These are phyloP conservation scores for Trichoderma citrinoviride DNA, from an alignment of 2,329 filamentous ascomycete genomes.

Conservation along the genomic window DNA sequence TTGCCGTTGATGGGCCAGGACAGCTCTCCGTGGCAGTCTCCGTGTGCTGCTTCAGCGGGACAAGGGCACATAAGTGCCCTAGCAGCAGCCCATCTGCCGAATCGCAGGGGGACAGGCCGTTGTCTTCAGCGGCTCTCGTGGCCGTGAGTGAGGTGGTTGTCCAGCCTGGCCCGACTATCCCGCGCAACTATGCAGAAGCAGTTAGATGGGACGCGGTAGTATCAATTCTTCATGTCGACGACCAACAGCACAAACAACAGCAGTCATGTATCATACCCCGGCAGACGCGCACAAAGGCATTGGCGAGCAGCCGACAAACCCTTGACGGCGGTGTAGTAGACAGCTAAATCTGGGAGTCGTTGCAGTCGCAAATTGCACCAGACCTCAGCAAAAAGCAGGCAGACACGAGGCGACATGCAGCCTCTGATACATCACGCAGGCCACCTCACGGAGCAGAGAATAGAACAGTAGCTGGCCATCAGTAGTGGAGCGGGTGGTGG, in stretches of 20 bases:
- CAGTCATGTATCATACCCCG: not conserved
- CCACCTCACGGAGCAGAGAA: not conserved
- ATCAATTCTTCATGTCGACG: not conserved
- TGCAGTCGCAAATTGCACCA: too few relatives aligned
- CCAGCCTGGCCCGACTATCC: not conserved
- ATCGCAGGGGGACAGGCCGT: not conserved
- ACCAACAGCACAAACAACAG: not conserved
- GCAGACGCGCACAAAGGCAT: not conserved
- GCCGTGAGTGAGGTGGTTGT: not conserved
- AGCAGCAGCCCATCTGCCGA: not conserved
- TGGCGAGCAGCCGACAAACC: not conserved
- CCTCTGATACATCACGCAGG: not conserved
- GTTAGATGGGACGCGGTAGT: not conserved
- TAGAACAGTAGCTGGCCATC: not conserved
- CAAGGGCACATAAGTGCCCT: not conserved
- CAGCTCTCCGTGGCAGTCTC: too few relatives aligned
- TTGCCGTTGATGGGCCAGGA: not conserved
- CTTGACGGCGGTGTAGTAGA: too few relatives aligned
- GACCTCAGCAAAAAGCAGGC: not conserved
- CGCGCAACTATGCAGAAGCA: too few relatives aligned
- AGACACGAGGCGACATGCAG: not conserved
- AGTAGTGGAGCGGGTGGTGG: not conserved
- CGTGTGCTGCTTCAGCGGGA: not conserved
- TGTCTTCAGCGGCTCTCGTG: not conserved
- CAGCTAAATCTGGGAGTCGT: too few relatives aligned